These are phyloP conservation scores for Penicillium sclerotiorum DNA, from an alignment of 2,329 filamentous ascomycete genomes.

Conservation along the genomic window DNA sequence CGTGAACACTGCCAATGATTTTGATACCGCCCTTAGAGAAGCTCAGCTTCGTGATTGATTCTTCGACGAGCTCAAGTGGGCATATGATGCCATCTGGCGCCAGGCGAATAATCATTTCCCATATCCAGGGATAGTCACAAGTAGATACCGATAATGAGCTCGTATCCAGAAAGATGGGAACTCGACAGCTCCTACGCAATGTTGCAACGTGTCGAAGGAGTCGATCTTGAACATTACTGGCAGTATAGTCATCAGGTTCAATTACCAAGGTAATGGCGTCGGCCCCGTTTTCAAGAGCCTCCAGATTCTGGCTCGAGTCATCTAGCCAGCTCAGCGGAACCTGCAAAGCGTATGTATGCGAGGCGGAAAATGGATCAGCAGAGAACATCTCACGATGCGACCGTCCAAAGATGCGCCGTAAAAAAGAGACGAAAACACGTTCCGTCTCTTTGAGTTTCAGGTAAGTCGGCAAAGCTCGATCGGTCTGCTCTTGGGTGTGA, in stretches of 20 bases:
- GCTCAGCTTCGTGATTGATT: conserved; percentile 3
- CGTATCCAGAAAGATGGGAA: conserved; percentile 23
- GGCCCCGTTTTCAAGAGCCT: conserved; percentile 18
- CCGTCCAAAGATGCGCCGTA: conserved; percentile 20
- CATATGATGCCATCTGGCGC: conserved; percentile 18
- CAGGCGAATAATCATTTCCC: conserved; percentile 13
- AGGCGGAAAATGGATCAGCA: conserved; percentile 13
- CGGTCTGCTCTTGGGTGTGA: conserved; percentile 9
- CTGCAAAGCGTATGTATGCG: conserved; percentile 24
- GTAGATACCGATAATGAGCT: neutral
- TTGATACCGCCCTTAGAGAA: conserved; percentile 12
- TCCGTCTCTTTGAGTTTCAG: conserved; percentile 27
- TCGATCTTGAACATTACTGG: neutral
- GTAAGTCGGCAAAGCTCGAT: conserved; percentile 4
- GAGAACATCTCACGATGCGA: conserved; percentile 13
- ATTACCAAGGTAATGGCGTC: conserved; percentile 22
- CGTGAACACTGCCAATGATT: conserved; percentile 10
- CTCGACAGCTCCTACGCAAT: conserved; percentile 17
- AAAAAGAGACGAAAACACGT: conserved; percentile 20
- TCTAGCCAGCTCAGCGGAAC: conserved; percentile 15
- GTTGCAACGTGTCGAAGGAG: conserved; percentile 17
- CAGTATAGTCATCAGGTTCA: neutral
- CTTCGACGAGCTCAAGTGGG: conserved; percentile 6
- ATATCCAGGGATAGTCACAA: neutral
- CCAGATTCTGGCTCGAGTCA: conserved; percentile 4